Evolutionary conservation across 2,329 filamentous ascomycete genomes (phyloP).

Genomic region (Colletotrichum cordylinicola): DNA sequence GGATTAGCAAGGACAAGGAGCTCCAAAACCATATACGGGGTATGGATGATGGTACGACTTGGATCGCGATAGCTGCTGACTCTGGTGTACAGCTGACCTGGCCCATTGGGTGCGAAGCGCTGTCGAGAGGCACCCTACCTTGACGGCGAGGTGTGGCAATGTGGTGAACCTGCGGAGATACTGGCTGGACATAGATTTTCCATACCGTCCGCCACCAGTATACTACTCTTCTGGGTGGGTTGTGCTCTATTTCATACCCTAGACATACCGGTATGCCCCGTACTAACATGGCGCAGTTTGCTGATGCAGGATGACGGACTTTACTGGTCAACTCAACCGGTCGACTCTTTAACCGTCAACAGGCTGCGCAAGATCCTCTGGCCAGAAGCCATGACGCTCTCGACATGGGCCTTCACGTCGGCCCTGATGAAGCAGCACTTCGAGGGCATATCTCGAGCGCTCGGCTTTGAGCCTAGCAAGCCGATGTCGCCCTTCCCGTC

Average conservation of each 20-base stretch:
- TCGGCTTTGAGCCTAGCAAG: slow-evolving; percentile 46
- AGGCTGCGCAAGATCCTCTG: slow-evolving; percentile 55
- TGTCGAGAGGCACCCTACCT: slow-evolving; percentile 46
- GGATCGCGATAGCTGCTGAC: slow-evolving; percentile 25
- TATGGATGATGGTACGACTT: neutral
- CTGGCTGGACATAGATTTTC: slow-evolving; percentile 69
- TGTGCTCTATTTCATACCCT: neutral
- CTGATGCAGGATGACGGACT: slow-evolving; percentile 55
- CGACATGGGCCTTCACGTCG: slow-evolving; percentile 57
- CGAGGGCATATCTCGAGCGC: slow-evolving; percentile 44
- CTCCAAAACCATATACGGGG: slow-evolving; percentile 48
- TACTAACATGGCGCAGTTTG: slow-evolving; percentile 44
- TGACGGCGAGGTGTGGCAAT: slow-evolving; percentile 51
- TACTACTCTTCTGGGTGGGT: slow-evolving; percentile 66
- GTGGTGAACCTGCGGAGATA: slow-evolving; percentile 53
- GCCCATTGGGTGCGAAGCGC: slow-evolving; percentile 45
- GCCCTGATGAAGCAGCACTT: slow-evolving; percentile 52
- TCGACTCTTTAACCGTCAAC: slow-evolving; percentile 53
- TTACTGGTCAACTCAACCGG: slow-evolving; percentile 50
- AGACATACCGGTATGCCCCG: neutral
- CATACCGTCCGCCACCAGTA: slow-evolving; percentile 61
- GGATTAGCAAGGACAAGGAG: slow-evolving; percentile 59
- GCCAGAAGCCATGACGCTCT: slow-evolving; percentile 56
- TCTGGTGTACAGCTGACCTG: slow-evolving; percentile 45
- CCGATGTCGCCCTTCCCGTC: neutral